Percentiles rank a stretch among this genome's conserved stretches.
Conservation (phyloP, 441 rosid species). For the Pelargonium myrrhifolium region DNA sequence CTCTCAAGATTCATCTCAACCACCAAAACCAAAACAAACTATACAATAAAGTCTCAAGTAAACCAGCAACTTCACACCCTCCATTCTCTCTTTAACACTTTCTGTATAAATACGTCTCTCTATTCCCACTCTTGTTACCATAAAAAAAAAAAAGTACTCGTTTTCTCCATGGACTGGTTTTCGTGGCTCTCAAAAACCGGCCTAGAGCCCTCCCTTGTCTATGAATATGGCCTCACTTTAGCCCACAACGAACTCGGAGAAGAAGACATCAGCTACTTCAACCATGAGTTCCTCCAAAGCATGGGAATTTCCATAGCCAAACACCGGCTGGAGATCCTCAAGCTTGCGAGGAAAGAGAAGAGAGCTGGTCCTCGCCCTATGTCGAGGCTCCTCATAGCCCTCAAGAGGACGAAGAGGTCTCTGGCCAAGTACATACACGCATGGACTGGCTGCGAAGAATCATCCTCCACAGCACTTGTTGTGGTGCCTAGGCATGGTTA, state of each 20-base stretch:
- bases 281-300: conserved; percentile 64
- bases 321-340: conserved; percentile 71
- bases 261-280: conserved; percentile 53
- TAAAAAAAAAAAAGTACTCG: neutral
- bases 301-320: conserved; percentile 66
- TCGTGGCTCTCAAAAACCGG: conserved; percentile 58
- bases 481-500: conserved; percentile 2
- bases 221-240: conserved; percentile 54
- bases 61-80: neutral
- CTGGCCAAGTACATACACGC: conserved; percentile 31
- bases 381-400: conserved; percentile 36
- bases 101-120: neutral
- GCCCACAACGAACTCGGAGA: conserved; percentile 48
- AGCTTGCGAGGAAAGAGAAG: conserved; percentile 45
- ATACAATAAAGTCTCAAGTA: neutral
- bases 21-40: neutral
- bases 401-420: conserved; percentile 38
- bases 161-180: conserved; percentile 62
- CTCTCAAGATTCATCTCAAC: conserved; percentile 2
- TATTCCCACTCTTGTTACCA: neutral
- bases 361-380: conserved; percentile 19
- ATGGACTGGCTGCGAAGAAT: conserved; percentile 3
- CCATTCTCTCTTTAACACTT: neutral
- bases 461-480: neutral
- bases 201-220: conserved; percentile 55